Conservation (phyloP, 2,329 filamentous ascomycete species). For the Purpureocillium takamizusanense region DNA sequence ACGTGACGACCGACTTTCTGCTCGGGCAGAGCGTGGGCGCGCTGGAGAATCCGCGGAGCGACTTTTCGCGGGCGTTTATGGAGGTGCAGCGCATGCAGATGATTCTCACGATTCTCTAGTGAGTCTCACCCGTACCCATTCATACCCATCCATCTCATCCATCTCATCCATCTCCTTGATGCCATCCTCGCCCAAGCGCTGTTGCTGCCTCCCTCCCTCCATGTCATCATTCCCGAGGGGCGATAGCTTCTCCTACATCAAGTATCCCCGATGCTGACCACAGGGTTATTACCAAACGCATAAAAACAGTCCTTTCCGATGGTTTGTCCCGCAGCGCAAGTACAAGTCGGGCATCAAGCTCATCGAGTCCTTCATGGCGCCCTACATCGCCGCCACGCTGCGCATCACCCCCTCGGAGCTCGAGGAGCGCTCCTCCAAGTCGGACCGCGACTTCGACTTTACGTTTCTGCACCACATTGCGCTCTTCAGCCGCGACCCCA, state of each 20-base stretch:
- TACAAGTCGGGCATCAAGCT: constrained; percentile 58
- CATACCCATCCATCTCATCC: background rate
- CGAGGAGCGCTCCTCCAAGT: constrained; percentile 53
- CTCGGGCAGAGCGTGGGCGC: constrained; percentile 41
- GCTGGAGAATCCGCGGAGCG: constrained; percentile 41
- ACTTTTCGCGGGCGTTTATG: constrained; percentile 75
- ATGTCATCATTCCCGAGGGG: too few relatives aligned
- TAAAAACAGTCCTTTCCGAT: constrained; percentile 50
- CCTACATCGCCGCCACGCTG: constrained; percentile 68
- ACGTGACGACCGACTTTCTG: constrained; percentile 79
- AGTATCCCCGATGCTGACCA: constrained; percentile 29
- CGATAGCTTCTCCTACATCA: too few relatives aligned
- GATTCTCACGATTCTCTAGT: constrained; percentile 11
- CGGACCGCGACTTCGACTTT: constrained; percentile 69
- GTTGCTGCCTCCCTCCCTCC: too few relatives aligned
- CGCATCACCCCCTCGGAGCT: constrained; percentile 62
- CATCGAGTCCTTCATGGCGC: constrained; percentile 68
- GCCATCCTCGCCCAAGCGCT: too few relatives aligned
- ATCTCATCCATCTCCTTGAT: too few relatives aligned
- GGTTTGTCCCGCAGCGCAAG: constrained; percentile 50
- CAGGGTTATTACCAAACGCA: too few relatives aligned
- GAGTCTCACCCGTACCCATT: background rate
- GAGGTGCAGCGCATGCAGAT: constrained; percentile 66
- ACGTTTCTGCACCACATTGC: constrained; percentile 83
- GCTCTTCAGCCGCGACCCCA: constrained; percentile 62